Evolutionary conservation across 805 yeast species (phyloP).

Genomic region (Ogataea nonfermentans): DNA sequence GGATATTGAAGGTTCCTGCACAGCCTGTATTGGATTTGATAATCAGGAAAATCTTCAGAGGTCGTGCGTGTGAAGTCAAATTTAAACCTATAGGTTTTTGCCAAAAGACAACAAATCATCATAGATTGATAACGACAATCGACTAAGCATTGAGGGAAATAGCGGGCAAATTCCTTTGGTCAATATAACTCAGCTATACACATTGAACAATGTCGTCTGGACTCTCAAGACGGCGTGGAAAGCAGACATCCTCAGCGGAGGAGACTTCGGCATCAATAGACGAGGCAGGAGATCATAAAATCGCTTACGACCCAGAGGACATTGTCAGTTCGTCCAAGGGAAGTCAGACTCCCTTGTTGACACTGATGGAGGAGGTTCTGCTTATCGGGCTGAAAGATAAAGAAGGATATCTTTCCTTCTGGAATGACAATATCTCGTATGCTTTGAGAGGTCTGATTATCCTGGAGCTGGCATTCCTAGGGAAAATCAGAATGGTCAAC

Average conservation of each 20-base stretch:
- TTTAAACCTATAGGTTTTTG: constrained; percentile 2
- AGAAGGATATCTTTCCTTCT: constrained; percentile 93
- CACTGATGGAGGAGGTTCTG: constrained; percentile 95
- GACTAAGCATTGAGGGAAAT: neutral
- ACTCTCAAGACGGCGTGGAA: constrained; percentile 70
- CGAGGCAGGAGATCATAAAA: constrained; percentile 44
- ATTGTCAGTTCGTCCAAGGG: constrained; percentile 40
- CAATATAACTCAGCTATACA: too few species aligned
- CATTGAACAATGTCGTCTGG: constrained; percentile 41
- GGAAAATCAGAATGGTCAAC: constrained; percentile 81
- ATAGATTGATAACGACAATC: constrained; percentile 1
- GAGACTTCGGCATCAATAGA: constrained; percentile 17
- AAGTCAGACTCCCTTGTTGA: constrained; percentile 63
- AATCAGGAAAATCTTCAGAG: neutral
- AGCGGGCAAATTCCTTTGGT: too few species aligned
- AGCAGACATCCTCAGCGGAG: constrained; percentile 22
- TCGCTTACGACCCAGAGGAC: constrained; percentile 82
- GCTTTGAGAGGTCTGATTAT: constrained; percentile 93
- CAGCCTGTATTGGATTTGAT: constrained; percentile 1
- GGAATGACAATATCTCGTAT: constrained; percentile 97
- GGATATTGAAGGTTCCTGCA: neutral
- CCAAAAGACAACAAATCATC: constrained; percentile 11
- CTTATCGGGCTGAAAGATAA: constrained; percentile 91
- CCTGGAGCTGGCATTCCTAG: constrained; percentile 88
- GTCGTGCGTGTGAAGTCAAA: constrained; percentile 6